Evolutionary conservation across 73 alveolate genomes (phyloP).

Genomic region (Uronychia binucleata): DNA sequence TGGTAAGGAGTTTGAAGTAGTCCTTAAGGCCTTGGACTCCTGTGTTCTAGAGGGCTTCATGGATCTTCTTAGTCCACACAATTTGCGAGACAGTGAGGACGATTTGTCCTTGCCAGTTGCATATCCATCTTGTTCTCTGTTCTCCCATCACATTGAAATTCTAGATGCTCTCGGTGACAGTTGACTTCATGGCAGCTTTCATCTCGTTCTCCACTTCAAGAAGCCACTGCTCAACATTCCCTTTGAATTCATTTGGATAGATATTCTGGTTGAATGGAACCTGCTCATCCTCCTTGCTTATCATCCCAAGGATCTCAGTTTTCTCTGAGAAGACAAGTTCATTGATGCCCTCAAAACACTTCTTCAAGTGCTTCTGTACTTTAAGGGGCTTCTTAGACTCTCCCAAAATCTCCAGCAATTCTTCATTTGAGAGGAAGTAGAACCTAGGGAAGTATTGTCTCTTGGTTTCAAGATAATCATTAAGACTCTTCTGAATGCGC

Average conservation of each 20-base stretch:
- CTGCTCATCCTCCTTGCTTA: slow-evolving; percentile 85
- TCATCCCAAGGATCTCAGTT: slow-evolving; percentile 86
- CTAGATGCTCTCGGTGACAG: slow-evolving; percentile 59
- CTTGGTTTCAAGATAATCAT: slow-evolving; percentile 94
- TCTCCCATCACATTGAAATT: slow-evolving; percentile 66
- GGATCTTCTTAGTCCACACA: slow-evolving; percentile 72
- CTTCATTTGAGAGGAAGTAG: slow-evolving; percentile 96
- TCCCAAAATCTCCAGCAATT: slow-evolving; percentile 90
- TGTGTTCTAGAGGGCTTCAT: slow-evolving; percentile 66
- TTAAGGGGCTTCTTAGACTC: slow-evolving; percentile 92
- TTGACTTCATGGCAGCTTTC: slow-evolving; percentile 73
- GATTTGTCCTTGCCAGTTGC: slow-evolving; percentile 83
- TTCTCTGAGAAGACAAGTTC: slow-evolving; percentile 74
- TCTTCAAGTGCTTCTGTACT: slow-evolving; percentile 90
- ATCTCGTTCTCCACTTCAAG: slow-evolving; percentile 87
- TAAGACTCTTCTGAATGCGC: slow-evolving; percentile 85
- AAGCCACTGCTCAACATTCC: slow-evolving; percentile 92
- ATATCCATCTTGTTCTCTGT: slow-evolving; percentile 70
- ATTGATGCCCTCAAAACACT: slow-evolving; percentile 96
- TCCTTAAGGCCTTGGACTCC: slow-evolving; percentile 71
- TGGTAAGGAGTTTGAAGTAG: slow-evolving; percentile 59
- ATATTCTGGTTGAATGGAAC: slow-evolving; percentile 75
- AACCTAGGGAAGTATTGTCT: slow-evolving; percentile 95
- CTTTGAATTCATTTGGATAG: slow-evolving; percentile 82
- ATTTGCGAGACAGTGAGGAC: slow-evolving; percentile 77